Percentiles rank a stretch among this genome's conserved stretches.
phyloP scores from a whole-genome alignment of 2,329 filamentous ascomycete genomes.

The Monosporascus sp. region DNA sequence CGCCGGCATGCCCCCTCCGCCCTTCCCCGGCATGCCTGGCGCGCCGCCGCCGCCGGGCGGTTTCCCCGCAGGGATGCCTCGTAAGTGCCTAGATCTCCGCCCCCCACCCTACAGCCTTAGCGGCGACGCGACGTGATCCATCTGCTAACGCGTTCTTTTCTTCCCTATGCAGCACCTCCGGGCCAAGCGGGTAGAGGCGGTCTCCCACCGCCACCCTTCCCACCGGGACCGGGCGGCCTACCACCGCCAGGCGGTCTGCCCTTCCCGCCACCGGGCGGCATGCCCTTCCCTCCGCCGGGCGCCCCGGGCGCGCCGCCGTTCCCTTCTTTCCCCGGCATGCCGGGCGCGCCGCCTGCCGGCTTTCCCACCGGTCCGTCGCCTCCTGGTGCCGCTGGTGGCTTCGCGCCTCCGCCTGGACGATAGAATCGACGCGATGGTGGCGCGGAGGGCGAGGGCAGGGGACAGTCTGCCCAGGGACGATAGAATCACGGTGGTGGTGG shows the following conservation, averaged over 20 bases:
- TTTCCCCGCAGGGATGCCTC: constrained; percentile 43
- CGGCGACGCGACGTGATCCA: not conserved
- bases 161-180: constrained; percentile 37
- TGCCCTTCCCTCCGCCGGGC: constrained; percentile 29
- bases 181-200: constrained; percentile 41
- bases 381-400: constrained; percentile 20
- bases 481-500: not conserved
- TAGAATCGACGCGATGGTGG: constrained; percentile 9
- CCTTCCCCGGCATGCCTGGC: constrained; percentile 35
- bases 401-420: constrained; percentile 27
- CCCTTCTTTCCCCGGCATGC: constrained; percentile 39
- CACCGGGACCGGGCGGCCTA: constrained; percentile 29
- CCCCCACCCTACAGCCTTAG: constrained; percentile 1
- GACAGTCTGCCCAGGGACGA: not conserved
- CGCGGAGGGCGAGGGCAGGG: not conserved
- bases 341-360: constrained; percentile 27
- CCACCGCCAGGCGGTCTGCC: constrained; percentile 36
- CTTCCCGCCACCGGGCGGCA: constrained; percentile 27
- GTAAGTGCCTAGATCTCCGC: constrained; percentile 36
- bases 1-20: constrained; percentile 36
- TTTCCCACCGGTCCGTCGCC: constrained; percentile 34
- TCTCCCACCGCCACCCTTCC: constrained; percentile 39
- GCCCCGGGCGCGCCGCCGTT: constrained; percentile 43
- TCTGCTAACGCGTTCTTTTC: constrained; percentile 7
- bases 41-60: constrained; percentile 55